A percentile compares a stretch with the other conserved stretches of the same genome.
These are phyloP conservation scores for Luvunga scandens DNA, from an alignment of 345 rosid species.

Conservation along the genomic window DNA sequence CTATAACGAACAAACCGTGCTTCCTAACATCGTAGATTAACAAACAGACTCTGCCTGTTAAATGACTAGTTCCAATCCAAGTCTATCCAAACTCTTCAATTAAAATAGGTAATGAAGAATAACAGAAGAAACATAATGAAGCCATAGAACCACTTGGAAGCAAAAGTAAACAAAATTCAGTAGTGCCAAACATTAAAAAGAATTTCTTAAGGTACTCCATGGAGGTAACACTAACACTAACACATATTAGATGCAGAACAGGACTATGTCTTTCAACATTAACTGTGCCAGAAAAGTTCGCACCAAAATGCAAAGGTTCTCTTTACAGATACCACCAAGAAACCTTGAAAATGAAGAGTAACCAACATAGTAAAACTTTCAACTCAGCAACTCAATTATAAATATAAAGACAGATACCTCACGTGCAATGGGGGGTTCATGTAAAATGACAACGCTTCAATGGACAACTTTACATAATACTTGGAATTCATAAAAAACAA, in stretches of 20 bases:
- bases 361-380: neutral
- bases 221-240: no score
- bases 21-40: neutral
- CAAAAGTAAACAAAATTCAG: neutral
- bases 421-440: neutral
- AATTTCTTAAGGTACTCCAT: neutral
- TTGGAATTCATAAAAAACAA: neutral
- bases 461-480: neutral
- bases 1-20: neutral
- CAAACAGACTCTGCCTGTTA: neutral
- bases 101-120: neutral
- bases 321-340: neutral
- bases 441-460: neutral
- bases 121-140: neutral
- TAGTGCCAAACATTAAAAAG: neutral
- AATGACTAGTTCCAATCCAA: neutral
- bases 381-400: neutral
- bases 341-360: neutral
- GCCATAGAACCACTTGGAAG: neutral
- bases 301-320: slow-evolving; percentile 3
- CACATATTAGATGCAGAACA: neutral
- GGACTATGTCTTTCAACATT: no score
- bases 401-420: neutral
- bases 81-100: neutral
- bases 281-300: neutral